These are phyloP conservation scores for Wallacemonas collosoma DNA, from an alignment of 208 protist species.

Conservation along the genomic window DNA sequence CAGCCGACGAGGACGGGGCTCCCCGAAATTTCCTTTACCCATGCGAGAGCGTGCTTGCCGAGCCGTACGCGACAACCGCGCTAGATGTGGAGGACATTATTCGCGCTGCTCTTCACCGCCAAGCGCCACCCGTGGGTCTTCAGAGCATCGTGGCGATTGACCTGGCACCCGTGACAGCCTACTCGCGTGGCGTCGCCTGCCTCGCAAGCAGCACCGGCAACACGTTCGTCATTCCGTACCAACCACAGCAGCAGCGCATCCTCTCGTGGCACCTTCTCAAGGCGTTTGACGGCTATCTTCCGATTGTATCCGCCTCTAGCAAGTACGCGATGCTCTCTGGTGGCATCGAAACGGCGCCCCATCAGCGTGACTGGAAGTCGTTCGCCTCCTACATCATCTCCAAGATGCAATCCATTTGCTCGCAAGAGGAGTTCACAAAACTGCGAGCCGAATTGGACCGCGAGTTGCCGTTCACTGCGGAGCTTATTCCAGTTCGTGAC, in stretches of 20 bases:
- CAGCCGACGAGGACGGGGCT: constrained; percentile 24
- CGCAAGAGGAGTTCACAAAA: constrained; percentile 25
- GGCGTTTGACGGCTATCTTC: constrained; percentile 77
- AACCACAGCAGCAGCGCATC: constrained; percentile 68
- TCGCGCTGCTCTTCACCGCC: constrained; percentile 50
- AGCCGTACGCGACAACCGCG: constrained; percentile 70
- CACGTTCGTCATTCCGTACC: constrained; percentile 74
- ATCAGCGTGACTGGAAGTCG: constrained; percentile 86
- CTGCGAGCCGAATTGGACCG: constrained; percentile 66
- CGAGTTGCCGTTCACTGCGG: constrained; percentile 79
- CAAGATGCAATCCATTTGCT: constrained; percentile 64
- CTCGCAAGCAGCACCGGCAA: constrained; percentile 85
- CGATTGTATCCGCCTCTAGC: constrained; percentile 42
- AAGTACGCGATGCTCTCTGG: constrained; percentile 82
- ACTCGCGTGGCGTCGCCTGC: constrained; percentile 61
- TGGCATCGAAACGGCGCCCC: constrained; percentile 65
- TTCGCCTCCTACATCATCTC: constrained; percentile 75
- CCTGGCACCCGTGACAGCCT: constrained; percentile 72
- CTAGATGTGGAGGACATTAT: constrained; percentile 76
- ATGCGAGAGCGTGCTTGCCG: constrained; percentile 53
- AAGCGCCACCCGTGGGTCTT: constrained; percentile 53
- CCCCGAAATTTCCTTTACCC: constrained; percentile 60
- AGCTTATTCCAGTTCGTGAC: constrained; percentile 83
- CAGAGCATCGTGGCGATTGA: constrained; percentile 84
- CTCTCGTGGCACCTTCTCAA: constrained; percentile 57